phyloP scores from a whole-genome alignment of 176 grass and related monocot genomes.

The Phoenix dactylifera region DNA sequence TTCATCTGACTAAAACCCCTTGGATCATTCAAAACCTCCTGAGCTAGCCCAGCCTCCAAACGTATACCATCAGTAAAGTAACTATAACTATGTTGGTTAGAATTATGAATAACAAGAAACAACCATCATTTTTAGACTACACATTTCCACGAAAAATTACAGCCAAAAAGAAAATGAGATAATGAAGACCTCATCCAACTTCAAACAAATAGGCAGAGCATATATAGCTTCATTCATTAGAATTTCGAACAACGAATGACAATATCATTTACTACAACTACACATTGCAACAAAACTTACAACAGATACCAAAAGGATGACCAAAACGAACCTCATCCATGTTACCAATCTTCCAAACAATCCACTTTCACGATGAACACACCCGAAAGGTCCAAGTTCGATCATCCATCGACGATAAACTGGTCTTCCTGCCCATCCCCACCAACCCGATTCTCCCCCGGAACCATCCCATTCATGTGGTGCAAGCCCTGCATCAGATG shows the following conservation, averaged over 20 bases:
- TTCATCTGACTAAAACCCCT: too few relatives aligned
- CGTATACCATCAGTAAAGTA: too few relatives aligned
- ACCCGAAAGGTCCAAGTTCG: not conserved
- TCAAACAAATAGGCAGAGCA: too few relatives aligned
- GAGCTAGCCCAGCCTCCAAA: too few relatives aligned
- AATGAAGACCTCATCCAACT: too few relatives aligned
- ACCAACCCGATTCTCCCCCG: not conserved
- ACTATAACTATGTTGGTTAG: too few relatives aligned
- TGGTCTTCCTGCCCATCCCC: conserved; percentile 7
- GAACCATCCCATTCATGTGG: conserved; percentile 6
- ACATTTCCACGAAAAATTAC: too few relatives aligned
- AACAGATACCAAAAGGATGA: not conserved
- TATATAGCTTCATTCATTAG: not conserved
- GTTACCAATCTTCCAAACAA: not conserved
- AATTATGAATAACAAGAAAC: too few relatives aligned
- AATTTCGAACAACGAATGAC: conserved; percentile 3
- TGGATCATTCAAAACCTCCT: too few relatives aligned
- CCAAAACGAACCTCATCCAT: not conserved
- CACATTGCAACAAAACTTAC: conserved; percentile 2
- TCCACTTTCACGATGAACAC: not conserved
- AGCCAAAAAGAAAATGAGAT: too few relatives aligned
- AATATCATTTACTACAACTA: not conserved
- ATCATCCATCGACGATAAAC: conserved; percentile 7
- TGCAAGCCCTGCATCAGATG: not conserved
- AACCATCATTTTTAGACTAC: too few relatives aligned